Evolutionary conservation across 805 yeast species (phyloP).

Genomic region (Cyberlindnera saturnus): DNA sequence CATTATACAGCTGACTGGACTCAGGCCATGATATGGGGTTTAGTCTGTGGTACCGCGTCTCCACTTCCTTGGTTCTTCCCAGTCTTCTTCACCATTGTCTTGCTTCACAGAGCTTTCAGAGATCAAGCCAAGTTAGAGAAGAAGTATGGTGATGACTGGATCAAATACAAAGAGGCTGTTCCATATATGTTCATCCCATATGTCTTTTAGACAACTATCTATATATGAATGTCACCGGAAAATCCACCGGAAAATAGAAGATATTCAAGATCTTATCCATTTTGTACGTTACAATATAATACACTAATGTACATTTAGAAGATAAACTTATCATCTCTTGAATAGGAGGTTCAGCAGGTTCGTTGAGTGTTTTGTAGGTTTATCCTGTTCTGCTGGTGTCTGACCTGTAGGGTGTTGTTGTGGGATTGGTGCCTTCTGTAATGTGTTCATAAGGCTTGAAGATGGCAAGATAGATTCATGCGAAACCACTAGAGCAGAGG

Average conservation of each 20-base stretch:
- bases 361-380: constrained; percentile 1
- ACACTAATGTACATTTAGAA: neutral
- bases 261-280: too few relatives aligned
- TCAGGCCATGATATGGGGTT: constrained; percentile 88
- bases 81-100: constrained; percentile 76
- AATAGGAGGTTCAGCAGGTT: constrained; percentile 7
- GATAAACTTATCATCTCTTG: constrained; percentile 2
- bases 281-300: too few relatives aligned
- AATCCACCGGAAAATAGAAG: too few relatives aligned
- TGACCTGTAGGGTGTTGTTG: neutral
- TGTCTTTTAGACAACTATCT: constrained; percentile 40
- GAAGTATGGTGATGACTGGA: constrained; percentile 96
- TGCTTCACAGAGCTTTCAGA: constrained; percentile 83
- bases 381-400: neutral
- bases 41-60: constrained; percentile 80
- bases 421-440: constrained; percentile 11
- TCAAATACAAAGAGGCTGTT: constrained; percentile 73
- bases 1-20: constrained; percentile 93
- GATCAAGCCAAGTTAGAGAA: constrained; percentile 77
- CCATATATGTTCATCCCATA: constrained; percentile 92
- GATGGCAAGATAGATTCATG: constrained; percentile 15
- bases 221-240: too few relatives aligned
- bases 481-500: neutral
- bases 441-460: constrained; percentile 13
- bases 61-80: constrained; percentile 98